These are phyloP conservation scores for Camptophora hylomeconis DNA, from an alignment of 2,329 filamentous ascomycete genomes.

Conservation along the genomic window DNA sequence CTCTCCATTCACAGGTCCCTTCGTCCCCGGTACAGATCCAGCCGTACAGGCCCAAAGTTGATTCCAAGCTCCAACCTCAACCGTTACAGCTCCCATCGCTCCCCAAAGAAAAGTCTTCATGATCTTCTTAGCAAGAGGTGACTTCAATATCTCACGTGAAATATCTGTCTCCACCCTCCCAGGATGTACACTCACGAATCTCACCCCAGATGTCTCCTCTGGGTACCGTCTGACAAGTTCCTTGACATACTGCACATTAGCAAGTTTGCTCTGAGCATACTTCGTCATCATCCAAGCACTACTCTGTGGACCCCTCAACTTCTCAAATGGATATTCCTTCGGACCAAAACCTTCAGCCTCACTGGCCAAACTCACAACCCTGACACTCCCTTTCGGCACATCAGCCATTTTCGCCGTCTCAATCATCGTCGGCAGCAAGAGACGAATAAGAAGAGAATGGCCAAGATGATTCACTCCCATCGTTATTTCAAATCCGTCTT, in stretches of 20 bases:
- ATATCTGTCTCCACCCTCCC: constrained; percentile 37
- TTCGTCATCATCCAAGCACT: constrained; percentile 18
- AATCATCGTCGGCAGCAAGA: constrained; percentile 31
- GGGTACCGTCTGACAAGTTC: constrained; percentile 33
- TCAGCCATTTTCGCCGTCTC: constrained; percentile 20
- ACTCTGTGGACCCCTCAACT: constrained; percentile 8
- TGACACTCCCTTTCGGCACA: constrained; percentile 8
- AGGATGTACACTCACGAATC: constrained; percentile 33
- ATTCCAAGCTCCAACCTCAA: constrained; percentile 27
- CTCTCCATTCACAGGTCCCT: constrained; percentile 23
- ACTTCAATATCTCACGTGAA: constrained; percentile 44
- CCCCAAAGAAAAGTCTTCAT: too few relatives aligned
- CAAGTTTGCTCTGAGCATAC: constrained; percentile 39
- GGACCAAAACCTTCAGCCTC: constrained; percentile 10
- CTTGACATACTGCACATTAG: constrained; percentile 35
- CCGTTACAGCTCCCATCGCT: constrained; percentile 10
- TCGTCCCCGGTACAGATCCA: constrained; percentile 14
- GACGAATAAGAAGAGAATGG: constrained; percentile 35
- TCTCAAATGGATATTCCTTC: constrained; percentile 9
- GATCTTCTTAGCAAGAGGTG: constrained; percentile 32
- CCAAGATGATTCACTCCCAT: constrained; percentile 40
- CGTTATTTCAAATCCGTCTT: constrained; percentile 38
- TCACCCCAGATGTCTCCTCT: constrained; percentile 30
- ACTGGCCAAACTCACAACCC: constrained; percentile 18
- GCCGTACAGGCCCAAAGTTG: constrained; percentile 31